Percentiles rank a stretch among this genome's conserved stretches.
These are phyloP conservation scores for Penicillium sp. DNA, from an alignment of 2,329 filamentous ascomycete genomes.

Conservation along the genomic window DNA sequence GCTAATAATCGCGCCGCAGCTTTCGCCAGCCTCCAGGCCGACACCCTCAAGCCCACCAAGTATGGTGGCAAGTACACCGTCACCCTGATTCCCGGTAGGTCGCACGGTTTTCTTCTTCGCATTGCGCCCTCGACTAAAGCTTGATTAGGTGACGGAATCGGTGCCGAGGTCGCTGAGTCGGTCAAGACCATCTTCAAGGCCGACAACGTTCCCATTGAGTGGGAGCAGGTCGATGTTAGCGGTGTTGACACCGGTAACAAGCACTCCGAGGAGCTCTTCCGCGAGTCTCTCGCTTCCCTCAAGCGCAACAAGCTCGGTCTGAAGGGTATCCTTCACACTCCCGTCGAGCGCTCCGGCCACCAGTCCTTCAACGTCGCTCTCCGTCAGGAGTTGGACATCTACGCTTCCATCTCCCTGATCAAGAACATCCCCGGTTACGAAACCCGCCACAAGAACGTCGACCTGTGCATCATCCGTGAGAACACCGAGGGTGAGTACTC, in stretches of 20 bases:
- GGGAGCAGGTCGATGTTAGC: constrained; percentile 96
- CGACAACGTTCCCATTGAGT: constrained; percentile 97
- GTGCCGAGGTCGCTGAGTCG: constrained; percentile 94
- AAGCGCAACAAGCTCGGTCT: constrained; percentile 98
- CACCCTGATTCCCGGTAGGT: constrained; percentile 86
- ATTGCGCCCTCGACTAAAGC: constrained; percentile 14
- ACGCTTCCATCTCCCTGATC: constrained; percentile 95
- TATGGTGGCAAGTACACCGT: constrained; percentile 99
- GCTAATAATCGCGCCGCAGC: constrained; percentile 41
- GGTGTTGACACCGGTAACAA: constrained; percentile 83
- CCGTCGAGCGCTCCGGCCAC: constrained; percentile 94
- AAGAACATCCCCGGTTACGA: constrained; percentile 99
- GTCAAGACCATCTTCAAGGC: constrained; percentile 99
- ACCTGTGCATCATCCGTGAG: constrained; percentile 99
- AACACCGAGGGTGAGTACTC: constrained; percentile 99
- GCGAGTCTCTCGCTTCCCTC: constrained; percentile 90
- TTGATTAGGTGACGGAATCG: constrained; percentile 79
- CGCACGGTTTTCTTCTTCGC: background rate
- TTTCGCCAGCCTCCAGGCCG: constrained; percentile 82
- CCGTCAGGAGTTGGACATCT: constrained; percentile 99
- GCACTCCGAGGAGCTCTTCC: constrained; percentile 92
- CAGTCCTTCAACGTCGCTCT: constrained; percentile 99
- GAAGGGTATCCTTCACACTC: constrained; percentile 98
- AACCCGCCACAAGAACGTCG: constrained; percentile 95
- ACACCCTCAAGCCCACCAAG: constrained; percentile 99